Evolutionary conservation across 179 eudicot species (phyloP), one percentile per base, ranked within the genome.

Genomic region (Gypsophila paniculata): DNA sequence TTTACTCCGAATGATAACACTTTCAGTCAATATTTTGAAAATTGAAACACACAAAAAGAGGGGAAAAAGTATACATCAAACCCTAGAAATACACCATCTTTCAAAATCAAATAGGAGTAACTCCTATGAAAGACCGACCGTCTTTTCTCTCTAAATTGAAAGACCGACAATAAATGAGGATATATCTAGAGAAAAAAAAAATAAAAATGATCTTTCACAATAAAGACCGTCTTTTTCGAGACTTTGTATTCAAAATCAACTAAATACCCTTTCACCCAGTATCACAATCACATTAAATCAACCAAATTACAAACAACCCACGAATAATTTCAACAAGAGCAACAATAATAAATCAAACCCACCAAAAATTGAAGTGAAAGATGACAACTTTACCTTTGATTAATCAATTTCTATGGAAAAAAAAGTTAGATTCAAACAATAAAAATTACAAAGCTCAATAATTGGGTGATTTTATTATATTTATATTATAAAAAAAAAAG

Each of bases 21-120:
- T 21, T 74, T 67, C 48, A 75, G 49, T 22, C 29, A 58, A 8
- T 29, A 8, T 18, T 13, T 29, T 42, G 14, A 65, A 1, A 29
- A 29, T 29, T 29, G 34, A 29, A 29, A 6, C 46, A 48, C 12
- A 34, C 72, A 21, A 32, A 14, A 61, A 75, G 52, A 46, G 34
- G 62, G 62, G 18, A 11, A 6, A 25, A 22, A 65, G 61, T 15
- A 34, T 11, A 23, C 38, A 75, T 75, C 72, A 36, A 71, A 64
- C 63, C 77, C 72, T 42, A 17, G 46, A 78, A 69, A 64, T 42
- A 38, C 42, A 36, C 19, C 52, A 57, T 15, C 68, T 52, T 26
- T 66, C 49, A 55, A 66, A 36, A 42, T 42, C 34, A n/a, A n/a
- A n/a, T n/a, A n/a, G n/a, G 34, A 29, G 34, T 29, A 29, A 29